Evolutionary conservation across 768 basidiomycete genomes (phyloP), one percentile per base, ranked within the genome.

Genomic region (Phylloporus sp.): DNA sequence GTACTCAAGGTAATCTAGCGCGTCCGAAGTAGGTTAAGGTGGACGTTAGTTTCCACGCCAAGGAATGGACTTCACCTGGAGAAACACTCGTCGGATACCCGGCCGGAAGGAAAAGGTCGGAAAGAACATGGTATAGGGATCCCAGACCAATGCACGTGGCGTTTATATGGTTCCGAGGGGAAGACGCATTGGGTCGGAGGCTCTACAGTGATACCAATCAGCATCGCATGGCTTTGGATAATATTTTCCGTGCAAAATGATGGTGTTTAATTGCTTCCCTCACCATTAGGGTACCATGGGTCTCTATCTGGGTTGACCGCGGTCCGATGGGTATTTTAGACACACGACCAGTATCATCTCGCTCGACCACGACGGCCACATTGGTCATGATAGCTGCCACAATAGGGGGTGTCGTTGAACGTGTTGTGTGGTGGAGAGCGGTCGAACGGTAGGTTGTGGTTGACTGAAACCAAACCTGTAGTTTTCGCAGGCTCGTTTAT

Each of bases 51-150:
- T 44, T 44, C 28, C 32, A 49, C 45, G 6, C 4, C 9, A 29
- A 23, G 6, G 24, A 24, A 23, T 16, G 4, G n/a, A 31, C 12
- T 58, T 31, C 53, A 82, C 84, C 84, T 63, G 80, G 73, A 46
- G 84, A 80, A 23, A 86, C 84, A 22, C 70, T 82, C 7, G 70
- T 62, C 3, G 84, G 84, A 55, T 82, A 85, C 0, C 84, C 83
- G 13, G 79, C 76, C 2, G 83, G 84, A 22, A 85, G 75, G 54
- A 86, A 86, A 26, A 85, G 46, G 28, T 65, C 63, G 15, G 52
- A 60, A 18, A 66, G 51, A 15, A 60, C 7, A 28, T 63, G 61
- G 45, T 47, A 28, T 13, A 65, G 31, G 4, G 50, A 53, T 1
- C 28, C 53, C 12, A 45, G 34, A 31, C 46, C 24, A 16, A 4